Conservation (phyloP, 495 filamentous ascomycete genomes). For the Xylaria bambusicola region DNA sequence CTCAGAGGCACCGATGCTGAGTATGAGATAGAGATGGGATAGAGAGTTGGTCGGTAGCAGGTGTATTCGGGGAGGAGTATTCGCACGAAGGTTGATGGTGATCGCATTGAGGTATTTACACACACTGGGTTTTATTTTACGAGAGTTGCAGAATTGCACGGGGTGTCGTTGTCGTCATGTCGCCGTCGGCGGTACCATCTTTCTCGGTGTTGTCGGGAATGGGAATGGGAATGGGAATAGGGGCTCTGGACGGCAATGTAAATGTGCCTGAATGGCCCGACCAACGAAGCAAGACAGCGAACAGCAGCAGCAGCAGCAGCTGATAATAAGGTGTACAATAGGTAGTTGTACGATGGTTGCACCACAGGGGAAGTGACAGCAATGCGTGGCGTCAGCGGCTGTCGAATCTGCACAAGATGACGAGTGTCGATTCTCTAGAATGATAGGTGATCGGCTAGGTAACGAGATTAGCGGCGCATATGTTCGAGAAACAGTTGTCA, state of each 20-base stretch:
- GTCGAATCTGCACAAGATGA: too few species aligned
- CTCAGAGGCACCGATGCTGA: too few species aligned
- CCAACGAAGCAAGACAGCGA: slow-evolving; percentile 12
- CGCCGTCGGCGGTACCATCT: neutral
- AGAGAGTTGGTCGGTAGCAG: neutral
- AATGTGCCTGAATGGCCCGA: neutral
- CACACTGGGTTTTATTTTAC: too few species aligned
- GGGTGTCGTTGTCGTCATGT: neutral
- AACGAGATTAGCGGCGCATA: slow-evolving; percentile 1
- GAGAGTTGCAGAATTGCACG: neutral
- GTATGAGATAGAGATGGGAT: too few species aligned
- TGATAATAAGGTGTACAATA: too few species aligned
- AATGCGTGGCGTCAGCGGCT: slow-evolving; percentile 2
- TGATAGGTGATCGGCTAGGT: slow-evolving; percentile 8
- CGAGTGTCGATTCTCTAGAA: slow-evolving; percentile 7
- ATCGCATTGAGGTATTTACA: neutral
- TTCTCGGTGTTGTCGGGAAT: neutral
- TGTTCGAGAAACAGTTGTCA: slow-evolving; percentile 2
- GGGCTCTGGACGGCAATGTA: neutral
- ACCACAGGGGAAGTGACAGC: neutral
- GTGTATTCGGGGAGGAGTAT: neutral
- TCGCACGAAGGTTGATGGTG: neutral
- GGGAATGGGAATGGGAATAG: neutral
- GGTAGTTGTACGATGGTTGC: too few species aligned
- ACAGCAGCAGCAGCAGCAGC: neutral